These are phyloP conservation scores for Omphalea diandra DNA, from an alignment of 441 rosid genomes.

Conservation along the genomic window DNA sequence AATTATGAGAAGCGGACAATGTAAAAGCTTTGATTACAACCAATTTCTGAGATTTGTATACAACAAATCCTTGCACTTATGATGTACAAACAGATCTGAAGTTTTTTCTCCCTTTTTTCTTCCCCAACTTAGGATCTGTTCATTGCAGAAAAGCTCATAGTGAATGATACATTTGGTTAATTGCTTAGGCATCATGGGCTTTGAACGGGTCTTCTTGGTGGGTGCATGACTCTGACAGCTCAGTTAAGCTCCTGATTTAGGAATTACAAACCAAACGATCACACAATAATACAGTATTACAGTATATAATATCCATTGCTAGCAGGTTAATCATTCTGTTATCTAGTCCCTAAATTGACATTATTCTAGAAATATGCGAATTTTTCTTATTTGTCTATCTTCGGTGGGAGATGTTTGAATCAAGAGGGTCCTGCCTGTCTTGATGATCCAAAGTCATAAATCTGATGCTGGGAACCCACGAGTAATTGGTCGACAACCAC, in stretches of 20 bases:
- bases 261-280: background rate
- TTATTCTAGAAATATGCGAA: no score
- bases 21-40: constrained; percentile 17
- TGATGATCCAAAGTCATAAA: constrained; percentile 16
- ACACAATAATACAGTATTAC: background rate
- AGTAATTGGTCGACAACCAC: background rate
- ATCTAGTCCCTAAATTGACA: background rate
- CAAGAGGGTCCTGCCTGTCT: constrained; percentile 30
- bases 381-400: background rate
- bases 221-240: constrained; percentile 35
- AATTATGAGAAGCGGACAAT: constrained; percentile 9
- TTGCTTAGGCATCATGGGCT: constrained; percentile 22
- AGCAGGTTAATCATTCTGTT: constrained; percentile 20
- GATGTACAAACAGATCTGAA: no score
- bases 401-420: background rate
- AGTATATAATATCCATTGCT: constrained; percentile 6
- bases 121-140: background rate
- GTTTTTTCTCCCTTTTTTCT: no score
- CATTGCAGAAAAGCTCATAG: constrained; percentile 7
- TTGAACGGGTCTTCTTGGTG: constrained; percentile 21
- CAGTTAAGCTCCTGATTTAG: constrained; percentile 10
- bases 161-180: constrained; percentile 22
- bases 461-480: constrained; percentile 14
- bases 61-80: no score
- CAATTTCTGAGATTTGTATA: constrained; percentile 8